phyloP scores from a whole-genome alignment of 306 rosid species.

The Acacia confusa region DNA sequence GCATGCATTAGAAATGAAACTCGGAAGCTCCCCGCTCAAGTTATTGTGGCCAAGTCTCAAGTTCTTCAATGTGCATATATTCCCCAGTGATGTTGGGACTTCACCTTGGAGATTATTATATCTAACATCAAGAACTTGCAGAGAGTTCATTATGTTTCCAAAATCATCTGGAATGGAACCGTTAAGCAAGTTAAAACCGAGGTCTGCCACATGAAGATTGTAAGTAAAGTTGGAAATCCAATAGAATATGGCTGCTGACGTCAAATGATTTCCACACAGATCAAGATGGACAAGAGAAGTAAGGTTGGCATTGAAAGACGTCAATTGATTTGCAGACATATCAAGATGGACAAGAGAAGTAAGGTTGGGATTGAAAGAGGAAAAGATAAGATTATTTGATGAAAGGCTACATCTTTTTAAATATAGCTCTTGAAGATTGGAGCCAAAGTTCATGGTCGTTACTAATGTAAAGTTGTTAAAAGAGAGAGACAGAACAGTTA shows the following conservation, averaged over 20 bases:
- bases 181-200: background rate
- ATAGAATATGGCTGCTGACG: background rate
- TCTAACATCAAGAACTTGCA: rapidly evolving
- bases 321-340: background rate
- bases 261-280: background rate
- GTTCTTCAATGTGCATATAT: background rate
- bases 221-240: conserved; percentile 7
- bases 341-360: background rate
- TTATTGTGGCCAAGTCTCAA: rapidly evolving
- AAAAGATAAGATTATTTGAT: background rate
- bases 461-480: background rate
- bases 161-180: conserved; percentile 15
- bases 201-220: background rate
- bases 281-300: background rate
- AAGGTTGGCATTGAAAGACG: background rate
- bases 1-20: conserved; percentile 4
- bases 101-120: background rate
- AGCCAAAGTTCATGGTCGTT: background rate
- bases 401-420: background rate
- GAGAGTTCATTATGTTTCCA: conserved; percentile 16
- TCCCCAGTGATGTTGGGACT: background rate
- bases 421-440: background rate
- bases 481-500: background rate
- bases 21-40: conserved; percentile 2
- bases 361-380: background rate